A percentile compares a stretch with the other conserved stretches of the same genome.
phyloP scores from a whole-genome alignment of 345 rosid genomes.

The Eucalyptus grandis region DNA sequence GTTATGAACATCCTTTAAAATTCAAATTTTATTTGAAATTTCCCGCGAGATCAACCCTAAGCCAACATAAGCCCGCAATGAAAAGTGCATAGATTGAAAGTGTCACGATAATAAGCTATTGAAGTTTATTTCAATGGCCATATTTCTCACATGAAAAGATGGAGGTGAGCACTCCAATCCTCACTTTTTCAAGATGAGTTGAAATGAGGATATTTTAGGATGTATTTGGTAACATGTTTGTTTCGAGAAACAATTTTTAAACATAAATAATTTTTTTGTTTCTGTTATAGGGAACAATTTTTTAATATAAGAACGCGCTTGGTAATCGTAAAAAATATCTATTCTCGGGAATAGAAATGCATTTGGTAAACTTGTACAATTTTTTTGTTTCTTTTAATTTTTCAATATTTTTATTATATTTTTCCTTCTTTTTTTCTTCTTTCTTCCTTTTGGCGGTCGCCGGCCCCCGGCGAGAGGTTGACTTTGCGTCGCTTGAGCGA shows the following conservation, averaged over 20 bases:
- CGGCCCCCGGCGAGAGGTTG: accelerated
- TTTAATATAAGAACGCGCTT: accelerated
- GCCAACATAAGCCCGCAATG: accelerated
- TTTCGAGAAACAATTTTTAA: accelerated
- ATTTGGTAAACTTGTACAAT: accelerated
- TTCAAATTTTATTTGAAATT: background rate
- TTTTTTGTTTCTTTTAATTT: no score
- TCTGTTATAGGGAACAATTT: accelerated
- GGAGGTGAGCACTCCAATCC: accelerated
- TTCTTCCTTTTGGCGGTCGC: no score
- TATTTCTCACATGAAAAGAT: no score
- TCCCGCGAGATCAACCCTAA: accelerated
- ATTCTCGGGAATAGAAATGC: no score
- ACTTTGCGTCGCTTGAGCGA: accelerated
- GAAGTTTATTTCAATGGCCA: accelerated
- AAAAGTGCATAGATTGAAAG: accelerated
- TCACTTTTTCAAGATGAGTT: accelerated
- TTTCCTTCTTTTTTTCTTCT: no score
- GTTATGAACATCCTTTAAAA: background rate
- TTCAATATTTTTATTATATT: no score
- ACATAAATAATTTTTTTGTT: no score
- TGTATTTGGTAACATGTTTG: accelerated
- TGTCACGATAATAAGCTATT: accelerated
- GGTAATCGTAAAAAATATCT: no score
- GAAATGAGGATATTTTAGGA: accelerated